Evolutionary conservation across 345 rosid species (phyloP).

Genomic region (Iberis pinnata): DNA sequence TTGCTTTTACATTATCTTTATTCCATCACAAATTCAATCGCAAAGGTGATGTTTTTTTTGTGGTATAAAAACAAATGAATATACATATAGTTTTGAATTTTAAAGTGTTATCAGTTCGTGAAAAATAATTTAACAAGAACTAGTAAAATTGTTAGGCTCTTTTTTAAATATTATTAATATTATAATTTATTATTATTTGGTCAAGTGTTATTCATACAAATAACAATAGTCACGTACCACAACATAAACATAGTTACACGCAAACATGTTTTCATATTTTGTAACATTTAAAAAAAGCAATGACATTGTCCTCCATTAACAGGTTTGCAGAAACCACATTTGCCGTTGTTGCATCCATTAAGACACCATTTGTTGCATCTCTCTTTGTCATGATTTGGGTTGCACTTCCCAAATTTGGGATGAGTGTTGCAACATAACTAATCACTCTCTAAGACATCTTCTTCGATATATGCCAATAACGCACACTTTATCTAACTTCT

Average conservation of each 20-base stretch:
- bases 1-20: too few species aligned
- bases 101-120: too few species aligned
- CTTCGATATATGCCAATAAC: too few species aligned
- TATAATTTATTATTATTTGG: not conserved
- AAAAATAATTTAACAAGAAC: too few species aligned
- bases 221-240: not conserved
- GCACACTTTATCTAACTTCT: too few species aligned
- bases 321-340: conserved; percentile 11
- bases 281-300: not conserved
- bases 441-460: not conserved
- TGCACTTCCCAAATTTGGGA: conserved; percentile 21
- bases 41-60: too few species aligned
- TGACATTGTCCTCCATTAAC: conserved; percentile 15
- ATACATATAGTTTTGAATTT: too few species aligned
- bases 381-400: conserved; percentile 2
- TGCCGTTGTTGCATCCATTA: conserved; percentile 7
- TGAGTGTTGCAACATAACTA: conserved; percentile 23
- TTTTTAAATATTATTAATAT: too few species aligned
- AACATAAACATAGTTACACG: not conserved
- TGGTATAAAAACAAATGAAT: too few species aligned
- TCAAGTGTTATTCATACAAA: not conserved
- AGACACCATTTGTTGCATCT: conserved; percentile 19
- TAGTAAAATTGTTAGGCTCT: too few species aligned
- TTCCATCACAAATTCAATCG: too few species aligned
- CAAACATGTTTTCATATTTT: not conserved